Evolutionary conservation across 1,284 basidiomycete genomes (phyloP).

Genomic region (Cutaneotrichosporon dermatis): DNA sequence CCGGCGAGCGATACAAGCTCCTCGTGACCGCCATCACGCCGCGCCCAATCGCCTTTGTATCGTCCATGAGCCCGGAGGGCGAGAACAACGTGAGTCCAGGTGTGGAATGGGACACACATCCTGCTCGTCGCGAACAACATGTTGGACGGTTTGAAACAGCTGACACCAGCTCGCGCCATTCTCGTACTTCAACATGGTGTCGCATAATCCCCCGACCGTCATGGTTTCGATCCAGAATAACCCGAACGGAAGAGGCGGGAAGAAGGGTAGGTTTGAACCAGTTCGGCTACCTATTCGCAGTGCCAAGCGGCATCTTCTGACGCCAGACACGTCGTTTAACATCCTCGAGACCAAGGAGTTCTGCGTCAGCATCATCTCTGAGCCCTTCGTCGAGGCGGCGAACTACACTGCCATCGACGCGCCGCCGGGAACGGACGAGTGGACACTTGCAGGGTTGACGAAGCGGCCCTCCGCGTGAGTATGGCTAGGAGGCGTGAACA

Average conservation of each 20-base stretch:
- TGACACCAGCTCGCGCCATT: slow-evolving; percentile 31
- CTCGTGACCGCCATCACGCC: slow-evolving; percentile 45
- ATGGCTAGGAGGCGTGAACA: too few species aligned
- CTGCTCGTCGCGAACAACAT: too few species aligned
- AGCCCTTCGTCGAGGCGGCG: slow-evolving; percentile 66
- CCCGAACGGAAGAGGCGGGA: not conserved
- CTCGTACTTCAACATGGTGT: slow-evolving; percentile 51
- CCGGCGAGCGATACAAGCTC: slow-evolving; percentile 38
- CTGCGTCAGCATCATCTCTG: slow-evolving; percentile 70
- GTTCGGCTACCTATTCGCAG: too few species aligned
- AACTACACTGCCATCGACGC: slow-evolving; percentile 66
- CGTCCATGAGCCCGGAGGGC: slow-evolving; percentile 58
- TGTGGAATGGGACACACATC: too few species aligned
- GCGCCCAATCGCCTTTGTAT: slow-evolving; percentile 69
- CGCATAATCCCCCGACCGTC: slow-evolving; percentile 63
- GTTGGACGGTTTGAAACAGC: not conserved
- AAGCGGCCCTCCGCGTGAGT: slow-evolving; percentile 58
- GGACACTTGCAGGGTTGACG: slow-evolving; percentile 68
- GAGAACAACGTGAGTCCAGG: slow-evolving; percentile 57
- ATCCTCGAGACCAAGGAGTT: slow-evolving; percentile 66
- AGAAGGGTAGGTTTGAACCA: slow-evolving; percentile 3
- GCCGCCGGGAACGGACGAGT: slow-evolving; percentile 64
- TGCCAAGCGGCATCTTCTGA: not conserved
- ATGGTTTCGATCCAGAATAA: slow-evolving; percentile 56
- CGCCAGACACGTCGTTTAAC: slow-evolving; percentile 60